Evolutionary conservation across 805 yeast genomes (phyloP).

Genomic region (Ogataea methylovora): DNA sequence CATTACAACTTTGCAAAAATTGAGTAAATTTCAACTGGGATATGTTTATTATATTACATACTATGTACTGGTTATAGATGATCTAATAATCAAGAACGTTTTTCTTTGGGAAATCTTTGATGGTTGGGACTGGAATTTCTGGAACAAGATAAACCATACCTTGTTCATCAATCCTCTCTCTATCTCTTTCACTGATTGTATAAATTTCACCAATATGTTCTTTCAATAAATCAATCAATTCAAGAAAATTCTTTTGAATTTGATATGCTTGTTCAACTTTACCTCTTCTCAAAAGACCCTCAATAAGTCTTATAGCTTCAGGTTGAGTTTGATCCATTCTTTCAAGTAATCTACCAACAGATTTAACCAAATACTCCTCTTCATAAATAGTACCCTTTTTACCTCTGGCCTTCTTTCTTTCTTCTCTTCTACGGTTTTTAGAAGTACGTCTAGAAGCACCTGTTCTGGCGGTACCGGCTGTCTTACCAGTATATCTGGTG

Average conservation of each 20-base stretch:
- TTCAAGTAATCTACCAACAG: constrained; percentile 82
- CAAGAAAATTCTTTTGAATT: constrained; percentile 61
- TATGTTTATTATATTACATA: no score
- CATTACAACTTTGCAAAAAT: no score
- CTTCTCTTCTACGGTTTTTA: constrained; percentile 90
- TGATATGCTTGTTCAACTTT: constrained; percentile 77
- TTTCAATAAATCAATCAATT: constrained; percentile 45
- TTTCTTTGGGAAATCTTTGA: constrained; percentile 54
- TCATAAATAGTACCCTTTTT: constrained; percentile 97
- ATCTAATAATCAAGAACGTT: constrained; percentile 49
- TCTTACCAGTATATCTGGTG: constrained; percentile 94
- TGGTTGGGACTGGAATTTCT: constrained; percentile 64
- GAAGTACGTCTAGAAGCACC: constrained; percentile 92
- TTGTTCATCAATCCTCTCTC: constrained; percentile 83
- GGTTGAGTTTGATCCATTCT: constrained; percentile 66
- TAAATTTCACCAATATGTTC: constrained; percentile 72
- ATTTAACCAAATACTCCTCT: constrained; percentile 86
- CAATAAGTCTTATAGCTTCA: constrained; percentile 70
- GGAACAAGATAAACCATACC: constrained; percentile 77
- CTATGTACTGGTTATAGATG: no score
- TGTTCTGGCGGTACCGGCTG: constrained; percentile 91
- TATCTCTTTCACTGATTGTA: constrained; percentile 71
- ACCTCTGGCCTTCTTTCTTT: constrained; percentile 92
- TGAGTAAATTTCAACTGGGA: no score
- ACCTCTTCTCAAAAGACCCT: constrained; percentile 64